phyloP scores from a whole-genome alignment of 305 asterid genomes.

The Solanum hybrid region DNA sequence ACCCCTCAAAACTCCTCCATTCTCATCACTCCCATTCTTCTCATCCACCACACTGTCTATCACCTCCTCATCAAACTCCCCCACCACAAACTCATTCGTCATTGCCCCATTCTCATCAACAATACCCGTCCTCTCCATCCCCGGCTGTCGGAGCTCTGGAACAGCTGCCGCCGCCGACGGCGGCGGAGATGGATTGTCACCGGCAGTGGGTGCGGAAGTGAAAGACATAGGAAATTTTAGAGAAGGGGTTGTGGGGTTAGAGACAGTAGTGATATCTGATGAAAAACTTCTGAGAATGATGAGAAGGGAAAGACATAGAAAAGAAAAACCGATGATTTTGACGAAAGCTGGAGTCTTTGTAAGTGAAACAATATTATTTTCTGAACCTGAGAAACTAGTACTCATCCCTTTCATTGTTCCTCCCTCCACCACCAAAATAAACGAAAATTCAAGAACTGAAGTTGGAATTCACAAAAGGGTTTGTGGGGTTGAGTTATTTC shows the following conservation, averaged over 20 bases:
- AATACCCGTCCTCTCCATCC: slow-evolving; percentile 52
- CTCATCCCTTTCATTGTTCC: neutral
- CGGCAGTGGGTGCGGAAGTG: neutral
- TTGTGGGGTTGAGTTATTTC: neutral
- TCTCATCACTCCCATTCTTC: slow-evolving; percentile 10
- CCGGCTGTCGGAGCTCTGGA: neutral
- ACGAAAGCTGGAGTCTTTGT: slow-evolving; percentile 20
- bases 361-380: neutral
- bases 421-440: neutral
- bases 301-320: slow-evolving; percentile 34
- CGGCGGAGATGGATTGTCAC: neutral
- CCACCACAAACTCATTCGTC: slow-evolving; percentile 50
- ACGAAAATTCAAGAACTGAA: neutral
- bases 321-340: slow-evolving; percentile 33
- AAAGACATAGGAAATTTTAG: neutral
- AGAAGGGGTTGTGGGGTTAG: slow-evolving; percentile 17
- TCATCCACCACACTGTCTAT: slow-evolving; percentile 35
- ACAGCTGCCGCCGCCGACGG: neutral
- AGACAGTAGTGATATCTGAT: slow-evolving; percentile 6
- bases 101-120: slow-evolving; percentile 52
- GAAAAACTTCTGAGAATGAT: slow-evolving; percentile 27
- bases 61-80: slow-evolving; percentile 45
- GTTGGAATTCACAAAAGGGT: neutral
- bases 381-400: slow-evolving; percentile 21
- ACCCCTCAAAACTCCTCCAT: slow-evolving; percentile 7